Evolutionary conservation across 2,329 filamentous ascomycete species (phyloP).

Genomic region (Colletotrichum sansevieriae): DNA sequence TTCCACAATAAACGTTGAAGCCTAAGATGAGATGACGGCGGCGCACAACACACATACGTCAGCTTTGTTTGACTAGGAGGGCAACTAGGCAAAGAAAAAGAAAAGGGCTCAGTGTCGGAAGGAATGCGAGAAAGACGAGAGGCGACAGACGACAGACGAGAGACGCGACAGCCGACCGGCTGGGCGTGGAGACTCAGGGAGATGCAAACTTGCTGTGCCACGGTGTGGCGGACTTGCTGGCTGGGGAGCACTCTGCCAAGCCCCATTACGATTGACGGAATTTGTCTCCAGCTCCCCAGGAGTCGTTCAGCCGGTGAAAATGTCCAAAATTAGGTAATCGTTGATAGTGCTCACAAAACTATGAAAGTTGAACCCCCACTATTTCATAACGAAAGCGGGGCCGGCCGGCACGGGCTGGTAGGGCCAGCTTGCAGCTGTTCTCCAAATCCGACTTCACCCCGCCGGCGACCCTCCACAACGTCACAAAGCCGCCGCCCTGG

Average conservation of each 20-base stretch:
- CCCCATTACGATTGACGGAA: background rate
- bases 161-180: conserved; percentile 28
- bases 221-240: conserved; percentile 9
- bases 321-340: conserved; percentile 37
- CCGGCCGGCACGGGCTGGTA: conserved; percentile 25
- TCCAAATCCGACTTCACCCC: conserved; percentile 28
- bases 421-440: background rate
- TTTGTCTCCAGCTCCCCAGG: background rate
- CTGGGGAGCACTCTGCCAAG: conserved; percentile 11
- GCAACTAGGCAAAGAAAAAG: background rate
- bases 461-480: conserved; percentile 29
- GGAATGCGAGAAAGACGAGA: conserved; percentile 25
- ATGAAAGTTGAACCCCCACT: background rate
- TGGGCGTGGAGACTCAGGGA: background rate
- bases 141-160: conserved; percentile 7
- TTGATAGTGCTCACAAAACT: background rate
- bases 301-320: background rate
- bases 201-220: conserved; percentile 23
- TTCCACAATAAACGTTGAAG: conserved; percentile 14
- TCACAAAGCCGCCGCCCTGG: conserved; percentile 35
- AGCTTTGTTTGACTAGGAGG: conserved; percentile 33
- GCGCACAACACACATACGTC: conserved; percentile 6
- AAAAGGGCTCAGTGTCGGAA: conserved; percentile 27
- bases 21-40: conserved; percentile 23
- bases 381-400: background rate